Evolutionary conservation across 352 stramenopile species (phyloP).

Genomic region (Blastocystis sp.): DNA sequence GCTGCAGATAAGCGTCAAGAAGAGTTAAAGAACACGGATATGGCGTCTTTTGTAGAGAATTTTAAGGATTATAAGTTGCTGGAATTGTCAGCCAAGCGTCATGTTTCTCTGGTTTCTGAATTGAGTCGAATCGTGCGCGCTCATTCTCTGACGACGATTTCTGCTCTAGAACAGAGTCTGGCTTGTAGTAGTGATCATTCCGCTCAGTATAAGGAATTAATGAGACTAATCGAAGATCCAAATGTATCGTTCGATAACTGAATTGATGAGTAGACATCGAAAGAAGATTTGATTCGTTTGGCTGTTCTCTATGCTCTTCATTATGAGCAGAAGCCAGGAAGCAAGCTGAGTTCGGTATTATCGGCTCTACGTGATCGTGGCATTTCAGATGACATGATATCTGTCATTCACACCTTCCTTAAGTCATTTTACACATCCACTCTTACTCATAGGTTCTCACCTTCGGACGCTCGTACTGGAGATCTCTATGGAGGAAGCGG

Average conservation of each 20-base stretch:
- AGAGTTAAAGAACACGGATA: constrained; percentile 87
- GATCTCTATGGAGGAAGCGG: constrained; percentile 75
- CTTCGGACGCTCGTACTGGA: constrained; percentile 68
- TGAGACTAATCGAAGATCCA: constrained; percentile 79
- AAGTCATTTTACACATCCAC: constrained; percentile 70
- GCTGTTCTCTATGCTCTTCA: constrained; percentile 94
- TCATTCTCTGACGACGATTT: constrained; percentile 94
- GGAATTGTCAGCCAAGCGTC: constrained; percentile 93
- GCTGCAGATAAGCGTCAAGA: constrained; percentile 86
- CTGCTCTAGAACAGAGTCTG: constrained; percentile 89
- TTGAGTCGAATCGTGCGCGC: constrained; percentile 91
- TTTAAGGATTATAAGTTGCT: constrained; percentile 91
- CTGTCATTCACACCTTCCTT: constrained; percentile 77
- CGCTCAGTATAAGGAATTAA: constrained; percentile 79
- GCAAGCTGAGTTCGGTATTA: constrained; percentile 31
- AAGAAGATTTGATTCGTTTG: constrained; percentile 93
- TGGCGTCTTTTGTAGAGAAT: constrained; percentile 96
- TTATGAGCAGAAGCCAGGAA: constrained; percentile 82
- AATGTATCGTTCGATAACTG: constrained; percentile 73
- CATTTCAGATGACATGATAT: constrained; percentile 79
- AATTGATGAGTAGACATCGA: constrained; percentile 76
- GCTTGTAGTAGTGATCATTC: constrained; percentile 82
- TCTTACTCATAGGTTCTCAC: constrained; percentile 19
- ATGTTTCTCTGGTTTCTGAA: constrained; percentile 97
- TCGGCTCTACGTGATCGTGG: constrained; percentile 68